These are phyloP conservation scores for Hypoxylon rickii DNA, from an alignment of 495 filamentous ascomycete species.

Conservation along the genomic window DNA sequence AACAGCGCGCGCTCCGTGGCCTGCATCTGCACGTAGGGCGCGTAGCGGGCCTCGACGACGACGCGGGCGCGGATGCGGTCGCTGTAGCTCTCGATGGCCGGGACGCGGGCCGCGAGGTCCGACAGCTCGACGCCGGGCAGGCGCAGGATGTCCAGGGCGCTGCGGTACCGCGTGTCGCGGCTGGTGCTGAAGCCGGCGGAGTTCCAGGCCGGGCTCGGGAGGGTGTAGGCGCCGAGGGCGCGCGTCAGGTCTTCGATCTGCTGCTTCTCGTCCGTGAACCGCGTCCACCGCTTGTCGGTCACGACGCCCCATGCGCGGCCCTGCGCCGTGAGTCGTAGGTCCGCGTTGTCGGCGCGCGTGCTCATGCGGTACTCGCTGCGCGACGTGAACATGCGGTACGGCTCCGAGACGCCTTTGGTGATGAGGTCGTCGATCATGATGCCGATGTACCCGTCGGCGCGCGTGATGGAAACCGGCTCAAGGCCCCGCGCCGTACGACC, in stretches of 20 bases:
- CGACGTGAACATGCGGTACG: slow-evolving; percentile 98
- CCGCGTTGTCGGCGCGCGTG: slow-evolving; percentile 90
- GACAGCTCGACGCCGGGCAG: slow-evolving; percentile 60
- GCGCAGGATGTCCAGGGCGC: slow-evolving; percentile 77
- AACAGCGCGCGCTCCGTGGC: slow-evolving; percentile 64
- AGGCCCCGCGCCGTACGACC: slow-evolving; percentile 74
- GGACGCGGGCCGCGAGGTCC: slow-evolving; percentile 58
- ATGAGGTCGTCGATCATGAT: slow-evolving; percentile 99
- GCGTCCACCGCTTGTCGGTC: slow-evolving; percentile 73
- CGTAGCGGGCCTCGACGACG: slow-evolving; percentile 79
- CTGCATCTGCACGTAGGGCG: slow-evolving; percentile 79
- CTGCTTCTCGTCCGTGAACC: slow-evolving; percentile 63
- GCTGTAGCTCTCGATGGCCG: slow-evolving; percentile 53
- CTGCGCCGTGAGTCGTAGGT: slow-evolving; percentile 79
- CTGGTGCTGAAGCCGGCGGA: slow-evolving; percentile 69
- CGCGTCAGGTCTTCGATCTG: slow-evolving; percentile 67
- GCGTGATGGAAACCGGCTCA: slow-evolving; percentile 66
- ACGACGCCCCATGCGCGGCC: slow-evolving; percentile 79
- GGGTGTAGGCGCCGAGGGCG: slow-evolving; percentile 58
- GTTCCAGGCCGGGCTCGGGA: slow-evolving; percentile 67
- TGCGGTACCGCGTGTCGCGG: slow-evolving; percentile 61
- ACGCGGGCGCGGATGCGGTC: slow-evolving; percentile 67
- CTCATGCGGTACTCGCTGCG: slow-evolving; percentile 94
- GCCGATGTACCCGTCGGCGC: slow-evolving; percentile 93
- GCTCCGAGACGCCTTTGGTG: slow-evolving; percentile 95